Base-by-base conservation (phyloP, 352 stramenopile species). In the Phytophthora quininea region DNA sequence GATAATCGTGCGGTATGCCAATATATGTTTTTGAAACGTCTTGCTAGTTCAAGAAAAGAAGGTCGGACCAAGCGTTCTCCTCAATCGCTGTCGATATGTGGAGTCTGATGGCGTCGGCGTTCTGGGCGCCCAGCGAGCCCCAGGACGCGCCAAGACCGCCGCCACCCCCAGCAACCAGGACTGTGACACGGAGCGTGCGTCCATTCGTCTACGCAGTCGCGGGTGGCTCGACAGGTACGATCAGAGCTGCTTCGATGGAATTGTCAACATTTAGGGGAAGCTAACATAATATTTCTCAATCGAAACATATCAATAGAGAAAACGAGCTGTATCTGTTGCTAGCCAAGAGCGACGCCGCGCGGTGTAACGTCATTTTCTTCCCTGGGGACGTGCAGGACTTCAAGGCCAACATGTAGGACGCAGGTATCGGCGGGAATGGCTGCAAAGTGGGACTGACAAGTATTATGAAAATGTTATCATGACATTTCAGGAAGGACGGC, bases 331-430 rank as follows among this genome's bases (percentile, higher is more conserved):
- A 81, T 58, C 31, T 91, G 9, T 77, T 69, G 12, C 47, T 76
- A 2, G 56, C 70, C 10, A 71, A 69, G 37, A 62, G 30, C 3
- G 19, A 56, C 7, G 31, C 63, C 24, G 73, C 71, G 0, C 55
- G 49, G 2, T 73, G 65, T 32, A 90, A 88, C 58, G 77, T 90
- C n/a, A 67, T 92, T 11, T 89, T 86, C 62, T 92, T 92, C 52
- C 83, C 83, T 37, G 83, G 83, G 37, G 83, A 92, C 48, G 78
- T 90, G 12, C 81, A 90, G 59, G 73, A 90, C 57, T 88, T 85
- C 54, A 58, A 76, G 12, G 57, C 60, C 19, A 51, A 48, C 35
- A 90, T 92, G 83, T 86, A 73, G 24, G 70, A 46, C 14, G 37
- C 15, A 62, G 12, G 11, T 56, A 3, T n/a, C 31, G 15, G 14